Evolutionary conservation across 306 rosid species (phyloP), one percentile per base, ranked within the genome.

Genomic region (Trichosanthes cucumerina): DNA sequence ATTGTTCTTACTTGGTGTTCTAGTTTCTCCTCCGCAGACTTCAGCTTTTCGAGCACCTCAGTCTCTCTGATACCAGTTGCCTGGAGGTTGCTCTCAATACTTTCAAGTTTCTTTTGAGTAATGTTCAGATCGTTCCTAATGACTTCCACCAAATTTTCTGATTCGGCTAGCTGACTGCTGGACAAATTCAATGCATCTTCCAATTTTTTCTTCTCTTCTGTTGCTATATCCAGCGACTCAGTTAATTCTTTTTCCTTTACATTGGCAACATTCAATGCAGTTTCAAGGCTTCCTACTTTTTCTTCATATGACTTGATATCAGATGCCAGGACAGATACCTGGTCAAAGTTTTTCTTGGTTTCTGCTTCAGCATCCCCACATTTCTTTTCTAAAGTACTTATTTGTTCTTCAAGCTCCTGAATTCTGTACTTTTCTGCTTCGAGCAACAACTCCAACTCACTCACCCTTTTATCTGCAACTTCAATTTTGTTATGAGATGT

Each of bases 341-440:
- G 88, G 62, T 85, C 89, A 18, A 88, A 83, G 82, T 82, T 24
- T 47, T 83, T 91, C 82, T 80, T 87, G 34, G 86, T 82, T 43
- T 91, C 86, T 76, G 79, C 90, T 79, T 96, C 93, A 28, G 93
- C 81, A 21, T 86, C 84, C 56, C 26, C 80, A 46, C 72, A 85
- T 79, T 84, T 91, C 84, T 88, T 88, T 75, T 91, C 98, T 79
- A 92, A 81, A 1, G 84, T 34, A 80, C 84, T 86, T 81, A 86
- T 80, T 79, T 92, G 97, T 78, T 91, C 96, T 79, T 96, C 97
- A 9, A 96, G 98, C 80, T 92, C 99, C 79, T 88, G 93, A 80
- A 96, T 92, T 90, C 98, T 90, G 82, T 87, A 88, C 82, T 89
- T 92, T 79, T 92, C 98, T 12, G 98, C 87, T 85, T 91, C 94